Base-by-base conservation (phyloP, 768 basidiomycete species). In the Lyophyllum semitale region DNA sequence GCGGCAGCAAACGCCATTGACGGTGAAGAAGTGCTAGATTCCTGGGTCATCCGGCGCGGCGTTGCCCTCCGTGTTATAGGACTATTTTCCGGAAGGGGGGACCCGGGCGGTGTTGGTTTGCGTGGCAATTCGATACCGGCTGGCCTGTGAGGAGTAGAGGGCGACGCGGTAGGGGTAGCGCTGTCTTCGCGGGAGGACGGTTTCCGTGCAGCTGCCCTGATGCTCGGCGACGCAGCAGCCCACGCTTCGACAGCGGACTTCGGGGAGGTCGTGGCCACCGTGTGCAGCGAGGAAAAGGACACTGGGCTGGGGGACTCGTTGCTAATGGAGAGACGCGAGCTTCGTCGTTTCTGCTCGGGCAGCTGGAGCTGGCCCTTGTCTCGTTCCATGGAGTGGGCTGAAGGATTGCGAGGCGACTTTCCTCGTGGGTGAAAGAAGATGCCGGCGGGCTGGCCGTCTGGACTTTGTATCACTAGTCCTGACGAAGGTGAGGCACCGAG, bases 381-480 rank as follows among this genome's bases (percentile, higher is more conserved):
- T 22, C 80, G 59, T 53, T 85, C 84, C 72, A 79, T 77, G 8
- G 68, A 63, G 23, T 70, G 71, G 41, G 73, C 75, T 13, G 73
- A 72, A 18, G 68, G 60, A 37, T 67, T 72, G 48, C 69, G 63
- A 8, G 65, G 68, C 12, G 59, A 77, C 68, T 73, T 83, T 59
- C 58, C 73, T 27, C 81, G 78, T 1, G 95, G 96, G 58, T 95
- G 90, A 72, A 98, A 99, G 75, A 95, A 92, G 54, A 99, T 95
- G 11, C 95, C 96, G n/a, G 92, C 82, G 2, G 93, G 91, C 61
- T 93, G 87, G 0, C 96, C 96, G 68, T 96, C 94, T 1, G 94
- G 93, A 64, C 88, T 92, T 61, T 95, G 91, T 33, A 98, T 89
- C 48, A 98, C 82, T 7, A 96, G 79, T 0, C 95, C 95, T 11